Evolutionary conservation across 2,329 filamentous ascomycete species (phyloP), one percentile per base, ranked within the genome.

Genomic region (Chalaropsis thielavioides): DNA sequence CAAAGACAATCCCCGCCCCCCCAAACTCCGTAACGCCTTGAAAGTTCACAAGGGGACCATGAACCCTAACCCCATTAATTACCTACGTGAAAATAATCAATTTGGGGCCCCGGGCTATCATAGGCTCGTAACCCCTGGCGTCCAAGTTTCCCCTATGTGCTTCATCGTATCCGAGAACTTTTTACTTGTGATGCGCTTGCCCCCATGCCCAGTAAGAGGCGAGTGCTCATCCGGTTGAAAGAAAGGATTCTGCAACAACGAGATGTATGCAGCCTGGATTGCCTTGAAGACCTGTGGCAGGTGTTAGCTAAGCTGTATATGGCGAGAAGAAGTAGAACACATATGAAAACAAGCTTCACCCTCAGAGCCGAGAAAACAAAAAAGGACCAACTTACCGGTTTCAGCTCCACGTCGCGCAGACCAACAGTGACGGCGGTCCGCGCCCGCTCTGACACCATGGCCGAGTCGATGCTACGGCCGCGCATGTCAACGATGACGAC

Each of bases 401-500:
- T 91, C 71, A 97, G 78, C 76, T 96, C 92, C n/a, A 87, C 85
- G 72, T 95, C 91, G 68, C 89, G 80, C 71, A 96, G 74, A 0
- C 89, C 90, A 19, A 88, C 77, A 15, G 83, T 82, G 19, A 78
- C 74, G 10, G 54, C 49, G 38, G n/a, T 64, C 17, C 49, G 70
- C 74, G 51, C 71, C 71, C 35, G 70, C 67, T 7, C 54, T 56
- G 31, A 62, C 31, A 24, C 41, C 63, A 24, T 49, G 38, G 60
- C 64, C 68, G 70, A 72, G 62, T 75, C 76, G 63, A 79, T 75
- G 61, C 81, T 77, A 24, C 87, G 79, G 1, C 91, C 92, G 69
- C 91, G 85, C 83, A 95, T 90, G 76, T 99, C 92, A 38, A 97
- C 87, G 2, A 96, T 84, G 68, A 91, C 87, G 41, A 97, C 85